Percentiles rank a stretch among this genome's conserved stretches.
phyloP scores from a whole-genome alignment of 2,329 filamentous ascomycete species.

The Nemania serpens region DNA sequence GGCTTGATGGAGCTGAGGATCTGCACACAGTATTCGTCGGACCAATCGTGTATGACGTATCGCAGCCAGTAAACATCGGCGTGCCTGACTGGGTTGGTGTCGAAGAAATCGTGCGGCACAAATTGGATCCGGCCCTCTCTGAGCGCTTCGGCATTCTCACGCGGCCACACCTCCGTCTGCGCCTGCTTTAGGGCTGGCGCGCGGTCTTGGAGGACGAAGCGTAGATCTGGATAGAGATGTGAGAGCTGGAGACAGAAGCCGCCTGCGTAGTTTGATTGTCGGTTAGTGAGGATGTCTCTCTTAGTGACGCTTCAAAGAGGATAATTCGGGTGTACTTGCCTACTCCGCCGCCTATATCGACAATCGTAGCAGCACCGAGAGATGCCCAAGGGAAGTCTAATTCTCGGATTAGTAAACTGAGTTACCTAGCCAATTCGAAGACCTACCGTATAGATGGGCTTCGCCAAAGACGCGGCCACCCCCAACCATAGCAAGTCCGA shows the following conservation, averaged over 20 bases:
- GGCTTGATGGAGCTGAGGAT: slow-evolving; percentile 34
- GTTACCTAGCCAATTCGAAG: too few relatives aligned
- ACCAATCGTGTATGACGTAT: slow-evolving; percentile 42
- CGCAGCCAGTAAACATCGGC: slow-evolving; percentile 26
- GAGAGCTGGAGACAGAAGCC: slow-evolving; percentile 42
- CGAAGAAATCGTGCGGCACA: slow-evolving; percentile 42
- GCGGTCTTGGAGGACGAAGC: slow-evolving; percentile 46
- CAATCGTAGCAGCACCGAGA: slow-evolving; percentile 21
- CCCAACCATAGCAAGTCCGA: slow-evolving; percentile 30
- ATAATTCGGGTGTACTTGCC: background rate
- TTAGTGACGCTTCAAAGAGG: background rate
- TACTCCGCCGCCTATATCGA: background rate
- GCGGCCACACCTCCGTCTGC: slow-evolving; percentile 10
- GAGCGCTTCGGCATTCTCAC: slow-evolving; percentile 11
- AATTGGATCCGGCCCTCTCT: slow-evolving; percentile 30
- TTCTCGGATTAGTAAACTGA: background rate
- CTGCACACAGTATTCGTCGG: slow-evolving; percentile 41
- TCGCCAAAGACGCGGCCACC: slow-evolving; percentile 25
- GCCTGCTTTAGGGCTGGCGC: slow-evolving; percentile 18
- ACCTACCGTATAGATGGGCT: slow-evolving; percentile 27
- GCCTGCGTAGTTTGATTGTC: slow-evolving; percentile 24
- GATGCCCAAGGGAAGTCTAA: slow-evolving; percentile 29
- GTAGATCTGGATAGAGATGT: slow-evolving; percentile 41
- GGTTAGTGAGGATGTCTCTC: background rate
- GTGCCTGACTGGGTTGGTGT: slow-evolving; percentile 38